Percentiles rank a stretch among this genome's conserved stretches.
phyloP scores from a whole-genome alignment of 305 asterid species.

The Solanum hybrid region DNA sequence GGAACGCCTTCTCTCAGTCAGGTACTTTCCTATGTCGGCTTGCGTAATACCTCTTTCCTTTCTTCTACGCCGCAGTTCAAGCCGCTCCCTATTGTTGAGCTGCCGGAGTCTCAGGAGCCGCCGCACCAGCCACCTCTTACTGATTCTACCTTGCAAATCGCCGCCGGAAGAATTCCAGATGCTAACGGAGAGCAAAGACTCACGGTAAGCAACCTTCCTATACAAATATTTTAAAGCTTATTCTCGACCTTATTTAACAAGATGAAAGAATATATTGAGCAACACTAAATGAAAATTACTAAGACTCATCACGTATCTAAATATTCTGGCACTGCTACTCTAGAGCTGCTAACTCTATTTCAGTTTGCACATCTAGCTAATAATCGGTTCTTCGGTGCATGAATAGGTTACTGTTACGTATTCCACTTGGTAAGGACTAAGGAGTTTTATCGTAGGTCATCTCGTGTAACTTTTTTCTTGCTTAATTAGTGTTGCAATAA shows the following conservation, averaged over 20 bases:
- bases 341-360: background rate
- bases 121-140: slow-evolving; percentile 14
- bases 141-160: slow-evolving; percentile 17
- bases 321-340: background rate
- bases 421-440: background rate
- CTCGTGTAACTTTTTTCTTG: background rate
- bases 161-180: slow-evolving; percentile 15
- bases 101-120: slow-evolving; percentile 35
- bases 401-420: background rate
- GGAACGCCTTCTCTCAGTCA: slow-evolving; percentile 67
- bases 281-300: background rate
- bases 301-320: background rate
- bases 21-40: slow-evolving; percentile 59
- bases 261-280: background rate
- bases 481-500: background rate
- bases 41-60: slow-evolving; percentile 42
- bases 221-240: background rate
- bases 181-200: slow-evolving; percentile 34
- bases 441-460: background rate
- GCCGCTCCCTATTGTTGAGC: slow-evolving; percentile 73
- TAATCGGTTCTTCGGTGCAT: background rate
- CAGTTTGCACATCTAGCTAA: background rate
- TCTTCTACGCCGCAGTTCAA: slow-evolving; percentile 56
- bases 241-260: background rate
- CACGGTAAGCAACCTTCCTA: slow-evolving; percentile 26